Evolutionary conservation across 2,329 filamentous ascomycete species (phyloP).

Genomic region (Penicillium sp.): DNA sequence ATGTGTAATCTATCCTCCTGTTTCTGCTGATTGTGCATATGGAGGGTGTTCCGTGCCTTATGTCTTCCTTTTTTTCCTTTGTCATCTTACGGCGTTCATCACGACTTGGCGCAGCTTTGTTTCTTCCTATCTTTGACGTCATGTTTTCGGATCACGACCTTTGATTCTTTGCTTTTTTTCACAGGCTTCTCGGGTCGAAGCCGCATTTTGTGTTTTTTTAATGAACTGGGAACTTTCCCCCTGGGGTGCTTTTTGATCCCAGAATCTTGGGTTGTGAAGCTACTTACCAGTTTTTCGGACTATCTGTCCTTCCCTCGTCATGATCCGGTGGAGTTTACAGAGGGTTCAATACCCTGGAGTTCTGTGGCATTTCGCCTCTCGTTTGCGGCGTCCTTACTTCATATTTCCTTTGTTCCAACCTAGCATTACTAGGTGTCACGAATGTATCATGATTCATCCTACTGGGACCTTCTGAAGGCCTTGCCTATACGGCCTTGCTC

Average conservation of each 20-base stretch:
- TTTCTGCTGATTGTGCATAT: constrained; percentile 31
- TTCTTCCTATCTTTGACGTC: constrained; percentile 17
- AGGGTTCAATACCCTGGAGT: constrained; percentile 18
- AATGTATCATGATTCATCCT: constrained; percentile 21
- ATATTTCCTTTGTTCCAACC: constrained; percentile 20
- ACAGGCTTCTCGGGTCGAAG: constrained; percentile 14
- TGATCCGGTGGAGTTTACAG: constrained; percentile 22
- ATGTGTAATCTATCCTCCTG: constrained; percentile 45
- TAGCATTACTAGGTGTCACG: constrained; percentile 20
- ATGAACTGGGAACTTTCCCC: constrained; percentile 3
- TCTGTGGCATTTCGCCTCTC: constrained; percentile 18
- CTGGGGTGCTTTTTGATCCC: constrained; percentile 5
- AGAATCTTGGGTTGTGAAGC: not conserved
- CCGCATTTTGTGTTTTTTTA: constrained; percentile 3
- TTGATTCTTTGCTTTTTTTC: constrained; percentile 6
- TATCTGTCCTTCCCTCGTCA: constrained; percentile 10
- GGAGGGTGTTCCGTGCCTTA: constrained; percentile 28
- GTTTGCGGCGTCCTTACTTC: constrained; percentile 9
- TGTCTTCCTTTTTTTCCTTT: constrained; percentile 24
- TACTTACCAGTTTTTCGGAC: constrained; percentile 2
- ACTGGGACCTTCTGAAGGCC: constrained; percentile 1
- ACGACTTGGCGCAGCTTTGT: constrained; percentile 20
- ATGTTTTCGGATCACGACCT: constrained; percentile 20
- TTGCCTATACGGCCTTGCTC: not conserved
- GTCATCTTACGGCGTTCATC: constrained; percentile 19